These are phyloP conservation scores for Barbatosphaeria neglecta DNA, from an alignment of 495 filamentous ascomycete species.

Conservation along the genomic window DNA sequence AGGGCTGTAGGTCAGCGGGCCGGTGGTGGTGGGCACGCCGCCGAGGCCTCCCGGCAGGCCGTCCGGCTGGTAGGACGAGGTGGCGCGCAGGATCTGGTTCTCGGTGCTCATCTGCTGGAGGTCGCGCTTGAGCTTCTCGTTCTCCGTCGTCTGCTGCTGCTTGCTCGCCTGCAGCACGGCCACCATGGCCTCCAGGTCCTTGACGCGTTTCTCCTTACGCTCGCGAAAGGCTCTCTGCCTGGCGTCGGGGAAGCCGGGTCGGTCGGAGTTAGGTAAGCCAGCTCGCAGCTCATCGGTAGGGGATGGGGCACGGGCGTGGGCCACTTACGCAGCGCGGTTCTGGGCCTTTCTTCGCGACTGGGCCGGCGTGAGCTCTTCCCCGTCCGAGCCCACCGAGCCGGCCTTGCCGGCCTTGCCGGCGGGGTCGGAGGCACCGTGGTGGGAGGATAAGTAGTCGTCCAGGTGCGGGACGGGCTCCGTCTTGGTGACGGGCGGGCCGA, in stretches of 20 bases:
- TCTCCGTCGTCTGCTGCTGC: slow-evolving; percentile 43
- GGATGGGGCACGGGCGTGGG: slow-evolving; percentile 1
- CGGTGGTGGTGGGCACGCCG: slow-evolving; percentile 33
- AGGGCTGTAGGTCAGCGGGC: slow-evolving; percentile 63
- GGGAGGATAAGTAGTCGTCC: no score
- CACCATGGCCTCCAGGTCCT: slow-evolving; percentile 82
- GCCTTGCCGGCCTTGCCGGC: no score
- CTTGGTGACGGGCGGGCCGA: slow-evolving; percentile 25
- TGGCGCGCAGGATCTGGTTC: slow-evolving; percentile 89
- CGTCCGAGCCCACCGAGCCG: slow-evolving; percentile 27
- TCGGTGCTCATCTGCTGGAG: slow-evolving; percentile 72
- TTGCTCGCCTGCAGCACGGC: slow-evolving; percentile 51
- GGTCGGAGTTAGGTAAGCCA: neutral
- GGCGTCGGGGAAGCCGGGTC: neutral
- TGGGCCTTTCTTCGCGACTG: slow-evolving; percentile 87
- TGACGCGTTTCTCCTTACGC: slow-evolving; percentile 87
- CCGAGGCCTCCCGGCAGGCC: slow-evolving; percentile 11
- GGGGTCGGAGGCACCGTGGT: no score
- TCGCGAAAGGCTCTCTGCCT: slow-evolving; percentile 96
- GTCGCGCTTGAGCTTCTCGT: slow-evolving; percentile 73
- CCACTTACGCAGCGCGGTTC: slow-evolving; percentile 86
- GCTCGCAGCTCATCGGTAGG: neutral
- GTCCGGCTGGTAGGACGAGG: slow-evolving; percentile 30
- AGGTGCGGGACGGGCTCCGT: slow-evolving; percentile 18
- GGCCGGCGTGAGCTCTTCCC: slow-evolving; percentile 59